Evolutionary conservation across 768 basidiomycete genomes (phyloP), one percentile per base, ranked within the genome.

Genomic region (Artomyces pyxidatus): DNA sequence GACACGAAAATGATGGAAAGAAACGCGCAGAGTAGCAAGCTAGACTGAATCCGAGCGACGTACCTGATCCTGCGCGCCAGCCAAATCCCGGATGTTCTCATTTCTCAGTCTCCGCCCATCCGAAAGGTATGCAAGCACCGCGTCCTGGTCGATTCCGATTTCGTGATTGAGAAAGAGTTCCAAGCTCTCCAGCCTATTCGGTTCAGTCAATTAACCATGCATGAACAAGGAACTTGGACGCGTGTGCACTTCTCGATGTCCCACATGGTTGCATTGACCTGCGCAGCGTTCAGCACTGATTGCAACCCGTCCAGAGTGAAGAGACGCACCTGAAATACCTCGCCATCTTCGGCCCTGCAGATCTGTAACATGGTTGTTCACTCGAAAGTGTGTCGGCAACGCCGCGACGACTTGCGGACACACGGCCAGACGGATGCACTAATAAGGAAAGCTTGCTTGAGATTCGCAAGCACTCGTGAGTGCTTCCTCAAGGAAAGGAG

Each of bases 51-150:
- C 2, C 19, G 14, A 26, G 12, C 25, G 17, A 62, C 73, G 44
- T 43, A 87, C 88, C 74, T 89, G 86, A 65, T 86, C 85, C 58
- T 81, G 78, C 19, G 77, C 70, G 42, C 83, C 83, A 29, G 80
- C 85, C 32, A 92, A 67, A 57, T 92, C 89, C 29, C 85, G 76
- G 48, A 89, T 63, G 60, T 88, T 90, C 51, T 77, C 75, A 45
- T 72, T 81, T 17, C 77, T 78, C 19, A 91, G 66, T 45, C 89
- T 77, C 38, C 79, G 74, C 3, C 88, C 88, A 61, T 91, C 88
- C 5, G 88, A 80, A 26, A 89, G 72, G 64, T 88, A 92, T 2
- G 85, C 85, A 27, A 91, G 68, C 9, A 85, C 73, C 21, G 78
- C 77, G 40, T 84, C 81, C 55, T 78, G 75, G 42, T 83, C 80